phyloP scores from a whole-genome alignment of 768 basidiomycete genomes.

The Leccinum longicurvipes region DNA sequence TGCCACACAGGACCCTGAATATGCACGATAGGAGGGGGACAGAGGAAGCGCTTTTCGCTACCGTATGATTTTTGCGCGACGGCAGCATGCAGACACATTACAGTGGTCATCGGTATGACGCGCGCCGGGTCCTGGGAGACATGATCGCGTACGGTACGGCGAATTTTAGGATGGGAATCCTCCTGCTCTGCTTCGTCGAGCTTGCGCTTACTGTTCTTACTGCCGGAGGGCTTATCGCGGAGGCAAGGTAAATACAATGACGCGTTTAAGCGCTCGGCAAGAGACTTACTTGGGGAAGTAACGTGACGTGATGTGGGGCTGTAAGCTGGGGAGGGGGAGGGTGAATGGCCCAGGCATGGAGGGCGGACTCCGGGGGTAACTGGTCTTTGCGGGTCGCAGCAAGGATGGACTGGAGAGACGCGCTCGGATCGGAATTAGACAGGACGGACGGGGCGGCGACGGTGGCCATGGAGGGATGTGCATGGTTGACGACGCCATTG shows the following conservation, averaged over 20 bases:
- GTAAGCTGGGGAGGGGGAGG: constrained; percentile 31
- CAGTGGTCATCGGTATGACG: constrained; percentile 85
- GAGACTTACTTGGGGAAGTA: constrained; percentile 40
- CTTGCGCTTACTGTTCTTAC: constrained; percentile 67
- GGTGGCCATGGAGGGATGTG: constrained; percentile 31
- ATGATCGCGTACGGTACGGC: constrained; percentile 81
- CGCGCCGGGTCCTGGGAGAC: constrained; percentile 71
- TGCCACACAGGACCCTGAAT: constrained; percentile 88
- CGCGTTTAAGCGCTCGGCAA: constrained; percentile 29
- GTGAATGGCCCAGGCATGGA: constrained; percentile 39
- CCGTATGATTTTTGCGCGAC: constrained; percentile 97
- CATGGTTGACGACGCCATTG: constrained; percentile 27
- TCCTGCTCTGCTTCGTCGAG: constrained; percentile 59
- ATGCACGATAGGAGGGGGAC: constrained; percentile 90
- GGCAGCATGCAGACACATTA: constrained; percentile 86
- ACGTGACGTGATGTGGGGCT: constrained; percentile 26
- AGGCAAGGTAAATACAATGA: constrained; percentile 18
- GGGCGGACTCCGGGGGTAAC: constrained; percentile 23
- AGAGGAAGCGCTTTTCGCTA: constrained; percentile 91
- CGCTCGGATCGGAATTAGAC: constrained; percentile 37
- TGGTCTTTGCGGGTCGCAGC: constrained; percentile 33
- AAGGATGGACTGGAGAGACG: constrained; percentile 40
- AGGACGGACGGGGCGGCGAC: constrained; percentile 31
- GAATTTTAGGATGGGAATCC: constrained; percentile 73
- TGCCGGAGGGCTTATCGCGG: constrained; percentile 28